Base-by-base conservation (phyloP, 2,329 filamentous ascomycete species). In the Pyricularia grisea region DNA sequence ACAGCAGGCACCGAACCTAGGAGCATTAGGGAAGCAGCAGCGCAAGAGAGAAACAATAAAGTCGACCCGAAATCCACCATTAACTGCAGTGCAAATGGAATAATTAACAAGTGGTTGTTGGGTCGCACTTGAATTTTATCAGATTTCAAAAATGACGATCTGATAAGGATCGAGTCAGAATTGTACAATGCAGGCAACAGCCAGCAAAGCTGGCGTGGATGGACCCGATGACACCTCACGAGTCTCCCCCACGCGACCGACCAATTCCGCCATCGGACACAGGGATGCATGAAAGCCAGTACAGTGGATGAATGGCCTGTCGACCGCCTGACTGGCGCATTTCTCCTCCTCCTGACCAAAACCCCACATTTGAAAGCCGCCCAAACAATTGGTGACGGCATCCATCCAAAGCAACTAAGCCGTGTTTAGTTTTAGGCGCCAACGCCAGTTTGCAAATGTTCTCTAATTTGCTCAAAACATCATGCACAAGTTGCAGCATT, bases 391-490 rank as follows among this genome's bases (percentile, higher is more conserved):
- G 42, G 42, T 55, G 42, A 55, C 42, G 42, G 42, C 42, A 55
- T 55, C 20, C 42, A 55, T 20, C 7, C 14, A 20, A 5, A 55
- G 42, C 42, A 55, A 20, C 42, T 55, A 55, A 55, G 14, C 42
- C 42, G 9, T 11, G 17, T 55, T 55, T n/a, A n/a, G 20, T n/a
- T 55, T n/a, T n/a, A 9, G 42, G 42, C 42, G 42, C 20, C 42
- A 9, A 55, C 17, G 42, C 42, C 20, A 55, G 42, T 3, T 9
- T 55, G 42, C 42, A 55, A 63, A 63, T 30, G 12, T 28, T 63
- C 60, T 63, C 60, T 63, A 63, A 63, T 17, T 28, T 63, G 60
- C 60, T 63, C 60, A 63, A 63, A 63, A 63, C 23, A 61, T 61
- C 55, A 60, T 25, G 27, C 58, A 25, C 23, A 25, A 14, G 27